Base-by-base conservation (phyloP, 169 alveolate genomes). In the Cyclospora cayetanensis region DNA sequence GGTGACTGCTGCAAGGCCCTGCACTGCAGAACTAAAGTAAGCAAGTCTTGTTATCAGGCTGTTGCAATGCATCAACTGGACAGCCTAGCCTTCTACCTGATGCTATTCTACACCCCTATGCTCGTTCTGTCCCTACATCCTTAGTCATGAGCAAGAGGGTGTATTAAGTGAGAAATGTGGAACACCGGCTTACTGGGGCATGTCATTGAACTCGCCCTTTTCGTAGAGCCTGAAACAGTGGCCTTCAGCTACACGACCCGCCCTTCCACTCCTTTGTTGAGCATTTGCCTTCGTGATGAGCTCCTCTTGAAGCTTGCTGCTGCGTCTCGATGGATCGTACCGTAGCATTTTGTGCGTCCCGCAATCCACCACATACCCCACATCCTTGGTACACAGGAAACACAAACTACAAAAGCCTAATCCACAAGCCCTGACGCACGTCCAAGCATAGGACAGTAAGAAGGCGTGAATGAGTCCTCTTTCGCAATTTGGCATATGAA, bases 171-270 rank as follows among this genome's bases (percentile, higher is more conserved):
- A n/a, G n/a, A n/a, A n/a, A n/a, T n/a, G n/a, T n/a, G n/a, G n/a
- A n/a, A n/a, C n/a, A n/a, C n/a, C n/a, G 65, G 53, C 42, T 20
- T 37, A 34, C 37, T 39, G 39, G 3, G 11, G 63, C 79, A 53
- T 53, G 27, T 42, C 29, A 1, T 95, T 93, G 95, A 88, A 97
- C 20, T 98, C 97, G 43, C 97, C 95, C 93, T 98, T 99, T 12
- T 99, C 98, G 94, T 99, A 99, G 80, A 99, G 95, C 83, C 99
- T 96, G 93, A 96, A 98, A 91, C 99, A 99, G 50, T 98, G 94
- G 55, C 99, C 99, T 39, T 99, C 99, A 0, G 99, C 98, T 0
- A 99, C 98, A 93, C 99, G 96, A 9, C 99, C 99, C 0, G 99
- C 99, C 94, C 99, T 96, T 22, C 99, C 99, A 34, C 99, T 95